Evolutionary conservation across 805 yeast species (phyloP), one percentile per base, ranked within the genome.

Genomic region (Candida morakotiae): DNA sequence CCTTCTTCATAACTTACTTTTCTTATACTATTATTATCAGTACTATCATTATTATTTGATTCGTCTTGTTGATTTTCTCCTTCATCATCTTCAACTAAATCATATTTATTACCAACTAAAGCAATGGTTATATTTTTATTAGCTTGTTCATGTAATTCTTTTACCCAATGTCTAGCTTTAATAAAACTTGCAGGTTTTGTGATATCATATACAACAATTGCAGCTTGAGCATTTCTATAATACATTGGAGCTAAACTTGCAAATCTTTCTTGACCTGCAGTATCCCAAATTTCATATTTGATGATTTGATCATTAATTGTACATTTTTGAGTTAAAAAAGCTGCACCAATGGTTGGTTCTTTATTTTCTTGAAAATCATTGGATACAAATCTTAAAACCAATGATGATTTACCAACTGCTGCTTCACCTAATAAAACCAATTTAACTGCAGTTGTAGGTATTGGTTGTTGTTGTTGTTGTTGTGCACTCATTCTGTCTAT

Each of bases 341-440:
- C 98, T 4, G 98, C 98, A 11, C 98, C 98, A 49, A 91, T 91
- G 2, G 98, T 91, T 16, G 97, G 97, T 54, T 91, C 98, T 57
- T 91, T 89, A 62, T 91, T 89, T 60, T 89, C 98, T 60, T 93
- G 96, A 63, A 91, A 91, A 55, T 91, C 97, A 60, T 91, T 87
- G 46, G 88, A 81, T 29, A 91, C 98, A 62, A 91, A 91, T 48
- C 98, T 74, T 47, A 91, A 71, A 24, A 91, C 98, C 22, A 91
- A 72, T 5, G 96, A 87, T 3, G 96, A 87, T 57, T 91, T 91
- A 37, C 98, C 98, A 13, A 91, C 98, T 0, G 98, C 98, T 1
- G 97, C 97, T 57, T 91, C 98, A 20, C 98, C 98, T 31, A 91
- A 67, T 28, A 91, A 77, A 7, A 91, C 98, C 40, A 91, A 73